Conservation (phyloP, 306 rosid species). For the Cucurbita ficifolia region DNA sequence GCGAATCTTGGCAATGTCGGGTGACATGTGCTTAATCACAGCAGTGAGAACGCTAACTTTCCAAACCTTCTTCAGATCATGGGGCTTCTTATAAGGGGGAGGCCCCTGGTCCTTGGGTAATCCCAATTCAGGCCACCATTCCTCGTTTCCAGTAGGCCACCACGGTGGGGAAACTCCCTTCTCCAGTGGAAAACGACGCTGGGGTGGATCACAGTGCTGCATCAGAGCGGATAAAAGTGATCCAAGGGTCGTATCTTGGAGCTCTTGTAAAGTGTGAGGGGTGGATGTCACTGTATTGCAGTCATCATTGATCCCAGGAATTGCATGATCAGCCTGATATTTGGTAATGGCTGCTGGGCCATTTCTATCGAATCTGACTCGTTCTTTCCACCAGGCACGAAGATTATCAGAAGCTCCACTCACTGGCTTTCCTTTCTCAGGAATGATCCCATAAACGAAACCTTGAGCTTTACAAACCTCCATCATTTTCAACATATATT, state of each 20-base stretch:
- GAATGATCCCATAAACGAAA: conserved; percentile 67
- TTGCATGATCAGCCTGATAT: conserved; percentile 31
- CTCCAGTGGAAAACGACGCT: conserved; percentile 47
- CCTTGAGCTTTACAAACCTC: conserved; percentile 55
- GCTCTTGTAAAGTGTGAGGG: conserved; percentile 27
- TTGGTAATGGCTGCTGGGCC: conserved; percentile 49
- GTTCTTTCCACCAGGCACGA: conserved; percentile 80
- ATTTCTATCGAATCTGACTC: conserved; percentile 44
- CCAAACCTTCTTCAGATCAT: conserved; percentile 65
- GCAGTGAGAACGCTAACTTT: conserved; percentile 48
- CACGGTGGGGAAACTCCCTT: conserved; percentile 60
- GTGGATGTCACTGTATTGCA: conserved; percentile 19
- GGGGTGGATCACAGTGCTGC: conserved; percentile 68
- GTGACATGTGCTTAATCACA: conserved; percentile 55
- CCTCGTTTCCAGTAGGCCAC: conserved; percentile 64
- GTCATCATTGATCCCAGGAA: conserved; percentile 21
- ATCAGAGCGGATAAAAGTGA: conserved; percentile 42
- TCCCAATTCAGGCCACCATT: conserved; percentile 45
- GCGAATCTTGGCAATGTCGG: conserved; percentile 36
- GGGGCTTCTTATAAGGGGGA: conserved; percentile 73
- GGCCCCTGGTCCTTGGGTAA: conserved; percentile 25
- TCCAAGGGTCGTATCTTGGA: conserved; percentile 49
- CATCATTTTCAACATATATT: conserved; percentile 66
- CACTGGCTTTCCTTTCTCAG: conserved; percentile 47
- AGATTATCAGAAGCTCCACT: conserved; percentile 68